Evolutionary conservation across 768 basidiomycete genomes (phyloP).

Genomic region (Termitomyces sp.): DNA sequence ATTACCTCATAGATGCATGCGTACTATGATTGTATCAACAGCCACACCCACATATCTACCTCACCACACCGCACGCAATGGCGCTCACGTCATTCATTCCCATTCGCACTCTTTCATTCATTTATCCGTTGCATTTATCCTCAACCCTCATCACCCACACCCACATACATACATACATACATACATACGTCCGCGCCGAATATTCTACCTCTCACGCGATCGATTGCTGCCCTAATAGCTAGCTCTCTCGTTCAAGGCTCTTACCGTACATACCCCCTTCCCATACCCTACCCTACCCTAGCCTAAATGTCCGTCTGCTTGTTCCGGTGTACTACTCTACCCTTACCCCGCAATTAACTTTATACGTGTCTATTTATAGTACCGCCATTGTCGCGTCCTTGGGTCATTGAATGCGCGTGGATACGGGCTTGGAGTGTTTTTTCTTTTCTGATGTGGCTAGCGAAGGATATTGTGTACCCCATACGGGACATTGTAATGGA

Average conservation of each 20-base stretch:
- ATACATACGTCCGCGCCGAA: not conserved
- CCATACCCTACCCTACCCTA: not conserved
- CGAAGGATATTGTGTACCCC: too few relatives aligned
- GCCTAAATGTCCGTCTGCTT: not conserved
- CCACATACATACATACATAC: too few relatives aligned
- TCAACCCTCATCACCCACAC: not conserved
- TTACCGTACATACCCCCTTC: not conserved
- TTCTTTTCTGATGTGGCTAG: too few relatives aligned
- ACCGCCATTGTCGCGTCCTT: not conserved
- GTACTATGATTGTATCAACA: conserved; percentile 13
- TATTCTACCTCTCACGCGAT: not conserved
- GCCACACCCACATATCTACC: not conserved
- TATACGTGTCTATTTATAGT: not conserved
- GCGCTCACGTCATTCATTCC: conserved; percentile 1
- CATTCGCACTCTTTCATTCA: not conserved
- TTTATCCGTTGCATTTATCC: not conserved
- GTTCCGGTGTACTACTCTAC: conserved; percentile 3
- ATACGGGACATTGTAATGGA: too few relatives aligned
- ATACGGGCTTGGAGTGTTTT: not conserved
- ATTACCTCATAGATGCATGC: conserved; percentile 12
- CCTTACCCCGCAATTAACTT: not conserved
- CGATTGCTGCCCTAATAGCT: not conserved
- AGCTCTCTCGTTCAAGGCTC: not conserved
- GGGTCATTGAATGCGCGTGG: not conserved
- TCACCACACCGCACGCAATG: not conserved